Conservation (phyloP, 192 early-diverging fungal genomes). For the Coemansia pectinata region DNA sequence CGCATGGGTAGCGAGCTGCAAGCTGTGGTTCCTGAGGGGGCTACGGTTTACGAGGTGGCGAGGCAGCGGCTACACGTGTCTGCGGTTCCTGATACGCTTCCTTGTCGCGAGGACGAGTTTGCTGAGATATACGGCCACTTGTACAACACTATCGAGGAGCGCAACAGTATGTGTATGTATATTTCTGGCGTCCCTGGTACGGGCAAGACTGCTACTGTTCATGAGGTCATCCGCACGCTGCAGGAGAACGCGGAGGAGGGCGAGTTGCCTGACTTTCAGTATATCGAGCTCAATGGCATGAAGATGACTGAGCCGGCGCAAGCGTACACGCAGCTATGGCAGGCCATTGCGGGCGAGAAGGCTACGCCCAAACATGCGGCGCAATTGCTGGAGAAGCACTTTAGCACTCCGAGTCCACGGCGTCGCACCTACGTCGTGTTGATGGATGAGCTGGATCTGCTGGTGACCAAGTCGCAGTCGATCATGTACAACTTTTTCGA, state of each 20-base stretch:
- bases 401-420: conserved; percentile 57
- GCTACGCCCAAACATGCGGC: conserved; percentile 77
- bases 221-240: conserved; percentile 76
- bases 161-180: conserved; percentile 85
- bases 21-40: conserved; percentile 14
- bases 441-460: conserved; percentile 95
- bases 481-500: conserved; percentile 99
- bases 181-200: conserved; percentile 97
- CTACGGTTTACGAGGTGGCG: conserved; percentile 64
- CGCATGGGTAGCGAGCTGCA: conserved; percentile 14
- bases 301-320: conserved; percentile 91
- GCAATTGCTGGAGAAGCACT: conserved; percentile 71
- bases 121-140: conserved; percentile 74
- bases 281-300: conserved; percentile 98
- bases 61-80: conserved; percentile 84
- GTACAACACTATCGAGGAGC: conserved; percentile 76
- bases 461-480: conserved; percentile 87
- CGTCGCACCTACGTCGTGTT: conserved; percentile 67
- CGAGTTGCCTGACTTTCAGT: conserved; percentile 74
- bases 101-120: conserved; percentile 95
- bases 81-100: conserved; percentile 84
- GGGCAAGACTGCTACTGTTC: conserved; percentile 95
- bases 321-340: conserved; percentile 83
- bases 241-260: conserved; percentile 58
- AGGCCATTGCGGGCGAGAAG: conserved; percentile 58